Percentiles rank a stretch among this genome's conserved stretches.
Conservation (phyloP, 2,329 filamentous ascomycete species). For the Claviceps monticola region DNA sequence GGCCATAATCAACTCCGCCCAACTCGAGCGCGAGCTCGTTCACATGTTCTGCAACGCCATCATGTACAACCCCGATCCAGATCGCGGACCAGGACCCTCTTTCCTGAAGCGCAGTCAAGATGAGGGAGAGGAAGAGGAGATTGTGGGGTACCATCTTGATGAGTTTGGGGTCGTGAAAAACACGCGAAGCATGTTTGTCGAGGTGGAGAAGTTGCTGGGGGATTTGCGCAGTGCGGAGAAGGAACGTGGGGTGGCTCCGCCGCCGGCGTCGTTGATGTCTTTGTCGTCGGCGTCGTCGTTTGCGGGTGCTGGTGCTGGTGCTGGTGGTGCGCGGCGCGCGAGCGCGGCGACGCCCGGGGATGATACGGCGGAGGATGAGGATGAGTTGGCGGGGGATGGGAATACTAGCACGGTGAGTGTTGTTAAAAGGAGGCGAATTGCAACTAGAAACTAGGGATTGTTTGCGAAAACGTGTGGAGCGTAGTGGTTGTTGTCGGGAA, state of each 20-base stretch:
- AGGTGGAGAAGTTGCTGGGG: constrained; percentile 66
- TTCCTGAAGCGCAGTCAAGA: constrained; percentile 37
- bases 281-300: constrained; percentile 9
- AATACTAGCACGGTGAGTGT: constrained; percentile 16
- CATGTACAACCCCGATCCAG: constrained; percentile 89
- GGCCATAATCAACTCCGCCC: constrained; percentile 83
- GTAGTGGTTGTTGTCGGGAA: not conserved
- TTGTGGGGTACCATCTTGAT: constrained; percentile 51
- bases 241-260: constrained; percentile 25
- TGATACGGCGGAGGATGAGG: constrained; percentile 35
- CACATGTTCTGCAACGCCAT: constrained; percentile 97
- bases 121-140: constrained; percentile 31
- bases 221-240: constrained; percentile 64
- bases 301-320: not conserved
- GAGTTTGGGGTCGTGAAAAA: constrained; percentile 82
- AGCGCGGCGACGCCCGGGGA: constrained; percentile 29
- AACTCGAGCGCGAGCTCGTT: constrained; percentile 84
- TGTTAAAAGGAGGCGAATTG: constrained; percentile 23
- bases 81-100: constrained; percentile 51
- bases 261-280: constrained; percentile 11
- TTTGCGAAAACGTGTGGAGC: not conserved
- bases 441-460: constrained; percentile 18
- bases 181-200: constrained; percentile 76
- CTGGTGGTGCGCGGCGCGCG: constrained; percentile 13
- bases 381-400: constrained; percentile 31